Evolutionary conservation across 495 filamentous ascomycete genomes (phyloP).

Genomic region (Chaetomium tenue): DNA sequence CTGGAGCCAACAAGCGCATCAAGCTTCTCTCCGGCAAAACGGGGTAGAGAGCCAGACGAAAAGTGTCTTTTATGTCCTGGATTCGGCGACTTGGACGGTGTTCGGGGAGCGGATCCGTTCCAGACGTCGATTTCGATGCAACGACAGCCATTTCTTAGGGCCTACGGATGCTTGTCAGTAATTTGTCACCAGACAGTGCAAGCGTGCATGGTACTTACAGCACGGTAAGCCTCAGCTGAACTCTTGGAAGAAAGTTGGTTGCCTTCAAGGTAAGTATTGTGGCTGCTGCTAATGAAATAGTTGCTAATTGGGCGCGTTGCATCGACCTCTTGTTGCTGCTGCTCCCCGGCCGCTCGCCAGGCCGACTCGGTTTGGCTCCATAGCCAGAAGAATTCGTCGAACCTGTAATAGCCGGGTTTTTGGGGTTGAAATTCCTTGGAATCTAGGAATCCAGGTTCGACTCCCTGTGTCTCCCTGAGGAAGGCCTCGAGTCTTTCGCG

Average conservation of each 20-base stretch:
- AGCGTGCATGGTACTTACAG: conserved; percentile 44
- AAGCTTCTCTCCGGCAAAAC: conserved; percentile 34
- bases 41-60: conserved; percentile 42
- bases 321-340: conserved; percentile 33
- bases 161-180: conserved; percentile 29
- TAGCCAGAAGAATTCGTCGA: conserved; percentile 45
- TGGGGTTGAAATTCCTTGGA: conserved; percentile 28
- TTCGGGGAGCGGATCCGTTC: conserved; percentile 58
- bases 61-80: conserved; percentile 38
- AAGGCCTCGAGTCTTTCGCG: conserved; percentile 39
- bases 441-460: conserved; percentile 22
- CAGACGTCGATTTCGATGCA: conserved; percentile 97
- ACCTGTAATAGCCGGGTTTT: conserved; percentile 28
- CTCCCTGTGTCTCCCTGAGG: conserved; percentile 41
- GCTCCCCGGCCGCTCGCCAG: conserved; percentile 36
- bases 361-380: conserved; percentile 39
- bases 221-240: conserved; percentile 76
- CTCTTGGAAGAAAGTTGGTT: conserved; percentile 81
- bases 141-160: conserved; percentile 71
- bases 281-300: conserved; percentile 88
- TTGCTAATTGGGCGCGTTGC: conserved; percentile 64
- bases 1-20: conserved; percentile 28
- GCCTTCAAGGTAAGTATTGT: conserved; percentile 82
- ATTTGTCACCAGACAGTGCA: not conserved
- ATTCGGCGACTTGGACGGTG: conserved; percentile 33